Percentiles rank a stretch among this genome's conserved stretches.
Evolutionary conservation across 2,329 filamentous ascomycete species (phyloP).

Genomic region (Phyllachora maydis): DNA sequence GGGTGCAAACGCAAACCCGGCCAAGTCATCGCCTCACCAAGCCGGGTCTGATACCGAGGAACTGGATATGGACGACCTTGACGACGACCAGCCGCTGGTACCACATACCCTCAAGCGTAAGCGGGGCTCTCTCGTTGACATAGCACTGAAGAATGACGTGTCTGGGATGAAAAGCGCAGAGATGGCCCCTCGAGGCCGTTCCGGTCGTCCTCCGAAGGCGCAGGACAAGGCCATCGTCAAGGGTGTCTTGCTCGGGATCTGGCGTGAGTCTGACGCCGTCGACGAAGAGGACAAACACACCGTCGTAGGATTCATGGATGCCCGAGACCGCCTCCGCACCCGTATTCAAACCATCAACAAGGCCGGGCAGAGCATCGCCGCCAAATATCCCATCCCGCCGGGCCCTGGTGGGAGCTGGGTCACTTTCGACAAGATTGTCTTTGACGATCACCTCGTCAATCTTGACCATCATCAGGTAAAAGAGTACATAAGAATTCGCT

Average conservation of each 20-base stretch:
- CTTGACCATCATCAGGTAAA: slow-evolving; percentile 36
- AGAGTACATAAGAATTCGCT: slow-evolving; percentile 37
- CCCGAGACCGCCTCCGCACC: slow-evolving; percentile 37
- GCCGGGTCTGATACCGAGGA: slow-evolving; percentile 18
- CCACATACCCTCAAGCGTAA: slow-evolving; percentile 32
- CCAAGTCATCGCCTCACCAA: slow-evolving; percentile 14
- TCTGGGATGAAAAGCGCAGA: too few relatives aligned
- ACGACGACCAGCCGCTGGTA: slow-evolving; percentile 9
- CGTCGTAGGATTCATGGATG: slow-evolving; percentile 41
- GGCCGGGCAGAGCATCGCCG: slow-evolving; percentile 22
- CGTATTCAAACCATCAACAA: slow-evolving; percentile 30
- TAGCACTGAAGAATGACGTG: too few relatives aligned
- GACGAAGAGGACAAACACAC: slow-evolving; percentile 29
- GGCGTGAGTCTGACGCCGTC: slow-evolving; percentile 34
- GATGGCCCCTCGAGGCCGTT: too few relatives aligned
- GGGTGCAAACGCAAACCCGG: slow-evolving; percentile 18
- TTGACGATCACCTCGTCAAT: slow-evolving; percentile 31
- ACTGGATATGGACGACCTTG: slow-evolving; percentile 14
- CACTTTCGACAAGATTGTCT: slow-evolving; percentile 38
- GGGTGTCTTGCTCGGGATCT: slow-evolving; percentile 32
- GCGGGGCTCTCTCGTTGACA: slow-evolving; percentile 25
- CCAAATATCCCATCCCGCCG: slow-evolving; percentile 26
- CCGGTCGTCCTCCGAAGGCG: too few relatives aligned
- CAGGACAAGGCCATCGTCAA: too few relatives aligned
- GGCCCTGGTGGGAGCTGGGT: slow-evolving; percentile 44